These are phyloP conservation scores for Medicago ruthenica DNA, from an alignment of 306 rosid genomes.

Conservation along the genomic window DNA sequence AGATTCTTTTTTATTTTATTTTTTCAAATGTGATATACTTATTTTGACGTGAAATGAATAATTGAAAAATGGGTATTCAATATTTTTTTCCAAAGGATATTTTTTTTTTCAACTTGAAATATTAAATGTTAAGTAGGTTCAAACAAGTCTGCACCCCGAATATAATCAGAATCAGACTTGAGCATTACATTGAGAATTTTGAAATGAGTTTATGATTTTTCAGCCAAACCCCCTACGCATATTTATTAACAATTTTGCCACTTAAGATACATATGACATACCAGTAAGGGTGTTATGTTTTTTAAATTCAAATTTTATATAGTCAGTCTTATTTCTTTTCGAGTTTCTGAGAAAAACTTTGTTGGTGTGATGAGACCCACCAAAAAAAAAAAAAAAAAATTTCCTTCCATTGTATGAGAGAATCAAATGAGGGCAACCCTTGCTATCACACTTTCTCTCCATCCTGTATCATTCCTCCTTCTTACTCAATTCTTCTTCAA, in stretches of 20 bases:
- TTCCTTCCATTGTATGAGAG: neutral
- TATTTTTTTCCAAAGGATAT: too few relatives aligned
- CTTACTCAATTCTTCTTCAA: too few relatives aligned
- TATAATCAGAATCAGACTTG: neutral
- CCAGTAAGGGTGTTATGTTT: neutral
- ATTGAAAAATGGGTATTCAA: neutral
- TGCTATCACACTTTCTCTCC: too few relatives aligned
- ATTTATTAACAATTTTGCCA: neutral
- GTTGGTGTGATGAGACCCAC: neutral
- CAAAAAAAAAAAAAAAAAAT: neutral
- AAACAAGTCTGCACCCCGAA: neutral
- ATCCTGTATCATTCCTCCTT: too few relatives aligned
- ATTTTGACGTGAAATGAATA: too few relatives aligned
- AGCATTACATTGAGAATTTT: neutral
- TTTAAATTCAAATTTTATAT: neutral
- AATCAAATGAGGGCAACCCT: neutral
- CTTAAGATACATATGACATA: neutral
- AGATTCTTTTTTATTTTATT: too few relatives aligned
- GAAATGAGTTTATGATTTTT: neutral
- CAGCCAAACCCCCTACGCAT: neutral
- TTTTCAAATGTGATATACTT: too few relatives aligned
- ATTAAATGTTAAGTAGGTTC: neutral
- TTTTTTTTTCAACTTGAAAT: neutral
- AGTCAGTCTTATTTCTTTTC: neutral
- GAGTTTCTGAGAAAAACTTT: neutral